A percentile compares a stretch with the other conserved stretches of the same genome.
phyloP scores from a whole-genome alignment of 768 basidiomycete genomes.

The Tricholoma matsutake region DNA sequence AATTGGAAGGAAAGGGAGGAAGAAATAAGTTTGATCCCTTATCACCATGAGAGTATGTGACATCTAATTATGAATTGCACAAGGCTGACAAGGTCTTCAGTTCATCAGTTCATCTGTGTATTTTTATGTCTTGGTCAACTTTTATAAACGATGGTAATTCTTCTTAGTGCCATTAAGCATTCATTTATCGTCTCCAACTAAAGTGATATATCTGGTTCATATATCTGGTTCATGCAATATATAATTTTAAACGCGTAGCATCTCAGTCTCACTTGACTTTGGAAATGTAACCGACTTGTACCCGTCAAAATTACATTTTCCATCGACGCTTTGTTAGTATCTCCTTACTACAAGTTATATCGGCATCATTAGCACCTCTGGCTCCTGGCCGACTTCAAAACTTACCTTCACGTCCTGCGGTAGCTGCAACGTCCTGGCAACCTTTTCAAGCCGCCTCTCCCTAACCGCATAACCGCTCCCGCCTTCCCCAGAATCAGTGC shows the following conservation, averaged over 20 bases:
- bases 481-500: conserved; percentile 24
- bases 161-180: too few species aligned
- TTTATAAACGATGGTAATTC: too few species aligned
- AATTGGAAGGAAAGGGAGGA: conserved; percentile 22
- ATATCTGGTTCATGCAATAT: too few species aligned
- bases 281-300: conserved; percentile 39
- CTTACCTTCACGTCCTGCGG: conserved; percentile 46
- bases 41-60: not conserved
- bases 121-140: not conserved
- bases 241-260: too few species aligned
- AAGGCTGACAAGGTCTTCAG: not conserved
- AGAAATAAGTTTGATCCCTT: conserved; percentile 14
- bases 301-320: conserved; percentile 37
- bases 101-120: not conserved
- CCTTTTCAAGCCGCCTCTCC: conserved; percentile 45
- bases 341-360: conserved; percentile 28
- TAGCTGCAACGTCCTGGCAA: conserved; percentile 42
- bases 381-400: too few species aligned
- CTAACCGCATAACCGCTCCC: conserved; percentile 33
- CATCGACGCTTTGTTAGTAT: conserved; percentile 45
- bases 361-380: not conserved
- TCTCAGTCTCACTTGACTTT: conserved; percentile 20
- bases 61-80: not conserved
- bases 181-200: too few species aligned
- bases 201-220: too few species aligned